Evolutionary conservation across 2,329 filamentous ascomycete species (phyloP).

Genomic region (Phaeophleospora eucalypticola): DNA sequence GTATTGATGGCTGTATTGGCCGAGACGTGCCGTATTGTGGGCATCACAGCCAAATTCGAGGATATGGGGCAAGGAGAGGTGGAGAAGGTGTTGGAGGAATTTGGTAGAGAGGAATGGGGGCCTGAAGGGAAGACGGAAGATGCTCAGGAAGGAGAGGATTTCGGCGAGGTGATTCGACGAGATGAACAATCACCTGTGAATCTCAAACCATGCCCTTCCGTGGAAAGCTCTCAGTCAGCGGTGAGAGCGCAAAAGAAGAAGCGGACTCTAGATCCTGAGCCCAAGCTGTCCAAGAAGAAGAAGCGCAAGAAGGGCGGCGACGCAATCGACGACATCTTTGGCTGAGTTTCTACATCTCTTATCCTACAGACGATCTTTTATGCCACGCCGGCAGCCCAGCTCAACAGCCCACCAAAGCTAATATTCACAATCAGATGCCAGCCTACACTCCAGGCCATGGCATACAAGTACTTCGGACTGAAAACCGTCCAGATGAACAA

Average conservation of each 20-base stretch:
- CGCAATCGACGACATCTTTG: constrained; percentile 70
- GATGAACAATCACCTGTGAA: constrained; percentile 12
- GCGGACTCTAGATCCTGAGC: constrained; percentile 4
- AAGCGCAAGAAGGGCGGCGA: constrained; percentile 57
- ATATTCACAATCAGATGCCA: constrained; percentile 76
- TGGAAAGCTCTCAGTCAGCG: background rate
- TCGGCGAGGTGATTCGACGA: constrained; percentile 35
- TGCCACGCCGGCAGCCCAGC: constrained; percentile 3
- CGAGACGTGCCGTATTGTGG: constrained; percentile 38
- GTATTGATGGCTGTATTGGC: constrained; percentile 42
- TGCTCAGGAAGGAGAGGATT: constrained; percentile 25
- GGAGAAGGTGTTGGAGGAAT: constrained; percentile 40
- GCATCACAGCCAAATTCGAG: constrained; percentile 40
- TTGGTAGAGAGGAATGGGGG: constrained; percentile 39
- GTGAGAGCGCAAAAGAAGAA: constrained; percentile 1
- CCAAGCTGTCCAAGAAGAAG: constrained; percentile 37
- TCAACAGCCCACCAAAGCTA: constrained; percentile 42
- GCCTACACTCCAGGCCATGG: constrained; percentile 78
- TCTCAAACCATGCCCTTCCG: background rate
- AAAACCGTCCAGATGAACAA: constrained; percentile 99
- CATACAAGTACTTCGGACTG: constrained; percentile 92
- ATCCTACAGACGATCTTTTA: no score
- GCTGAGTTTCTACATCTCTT: no score
- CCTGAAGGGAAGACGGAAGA: constrained; percentile 5
- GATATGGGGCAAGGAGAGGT: constrained; percentile 41